These are phyloP conservation scores for Pontederia paniculata DNA, from an alignment of 176 grass and related monocot species.

Conservation along the genomic window DNA sequence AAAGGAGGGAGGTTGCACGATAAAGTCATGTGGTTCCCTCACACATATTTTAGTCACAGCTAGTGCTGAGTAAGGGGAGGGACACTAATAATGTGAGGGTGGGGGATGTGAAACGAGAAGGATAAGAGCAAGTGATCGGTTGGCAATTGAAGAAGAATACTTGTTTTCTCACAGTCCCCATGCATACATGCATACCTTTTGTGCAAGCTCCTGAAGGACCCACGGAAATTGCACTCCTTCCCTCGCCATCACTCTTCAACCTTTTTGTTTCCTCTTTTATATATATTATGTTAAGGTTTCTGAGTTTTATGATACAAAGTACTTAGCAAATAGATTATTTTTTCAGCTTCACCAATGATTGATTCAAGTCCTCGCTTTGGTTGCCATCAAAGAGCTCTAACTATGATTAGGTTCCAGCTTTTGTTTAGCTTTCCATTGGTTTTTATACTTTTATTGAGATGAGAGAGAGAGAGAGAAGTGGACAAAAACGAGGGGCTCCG, in stretches of 20 bases:
- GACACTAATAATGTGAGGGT: background rate
- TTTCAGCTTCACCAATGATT: too few relatives aligned
- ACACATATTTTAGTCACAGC: background rate
- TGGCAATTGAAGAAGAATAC: background rate
- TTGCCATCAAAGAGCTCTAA: background rate
- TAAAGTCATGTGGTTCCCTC: background rate
- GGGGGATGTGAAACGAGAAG: conserved; percentile 5
- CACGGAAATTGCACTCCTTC: background rate
- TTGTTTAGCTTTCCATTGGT: too few relatives aligned
- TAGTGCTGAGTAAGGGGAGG: background rate
- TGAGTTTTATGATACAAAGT: too few relatives aligned
- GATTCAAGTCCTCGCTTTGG: background rate
- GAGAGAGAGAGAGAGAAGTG: too few relatives aligned
- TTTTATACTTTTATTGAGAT: too few relatives aligned
- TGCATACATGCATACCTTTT: background rate
- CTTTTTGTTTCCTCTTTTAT: background rate
- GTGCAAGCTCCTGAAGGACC: background rate
- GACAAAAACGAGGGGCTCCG: too few relatives aligned
- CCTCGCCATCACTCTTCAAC: background rate
- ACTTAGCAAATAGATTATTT: too few relatives aligned
- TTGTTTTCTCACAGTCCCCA: background rate
- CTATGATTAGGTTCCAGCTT: too few relatives aligned
- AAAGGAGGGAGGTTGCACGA: background rate
- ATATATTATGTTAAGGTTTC: too few relatives aligned
- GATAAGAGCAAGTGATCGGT: background rate